These are phyloP conservation scores for Trametes pubescens DNA, from an alignment of 1,284 basidiomycete species.

Conservation along the genomic window DNA sequence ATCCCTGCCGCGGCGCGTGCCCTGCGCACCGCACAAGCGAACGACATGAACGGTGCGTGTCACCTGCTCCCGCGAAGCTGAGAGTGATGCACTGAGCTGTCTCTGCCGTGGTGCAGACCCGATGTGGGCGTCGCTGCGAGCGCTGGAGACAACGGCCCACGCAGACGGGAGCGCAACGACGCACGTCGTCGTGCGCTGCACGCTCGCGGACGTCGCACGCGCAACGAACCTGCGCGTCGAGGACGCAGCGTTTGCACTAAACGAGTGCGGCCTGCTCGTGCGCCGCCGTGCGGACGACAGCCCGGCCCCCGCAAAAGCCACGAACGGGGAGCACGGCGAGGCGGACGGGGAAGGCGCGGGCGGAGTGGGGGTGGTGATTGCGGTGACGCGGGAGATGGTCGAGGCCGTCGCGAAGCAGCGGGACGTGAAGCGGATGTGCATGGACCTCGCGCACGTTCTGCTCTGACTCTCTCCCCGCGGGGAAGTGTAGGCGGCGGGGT, in stretches of 20 bases:
- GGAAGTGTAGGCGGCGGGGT: background rate
- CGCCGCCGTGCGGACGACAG: conserved; percentile 31
- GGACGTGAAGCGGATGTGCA: conserved; percentile 69
- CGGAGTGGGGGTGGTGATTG: conserved; percentile 52
- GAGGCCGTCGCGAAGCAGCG: conserved; percentile 71
- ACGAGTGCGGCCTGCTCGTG: conserved; percentile 83
- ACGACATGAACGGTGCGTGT: conserved; percentile 35
- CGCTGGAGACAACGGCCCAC: conserved; percentile 62
- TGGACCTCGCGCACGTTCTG: conserved; percentile 63
- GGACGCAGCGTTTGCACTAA: conserved; percentile 88
- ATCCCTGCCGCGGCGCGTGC: conserved; percentile 32
- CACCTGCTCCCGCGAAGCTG: too few species aligned
- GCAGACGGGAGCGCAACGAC: conserved; percentile 72
- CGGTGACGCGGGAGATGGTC: conserved; percentile 77
- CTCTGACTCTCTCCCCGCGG: conserved; percentile 40
- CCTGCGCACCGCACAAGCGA: conserved; percentile 31
- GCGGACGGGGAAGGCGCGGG: background rate
- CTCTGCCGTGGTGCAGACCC: too few species aligned
- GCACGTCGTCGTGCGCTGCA: conserved; percentile 70
- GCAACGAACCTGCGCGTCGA: conserved; percentile 87
- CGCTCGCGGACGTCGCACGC: conserved; percentile 75
- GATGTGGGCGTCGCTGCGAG: conserved; percentile 55
- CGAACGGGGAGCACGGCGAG: conserved; percentile 40
- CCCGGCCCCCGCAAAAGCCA: conserved; percentile 15
- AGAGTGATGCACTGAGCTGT: too few species aligned